Base-by-base conservation (phyloP, 441 rosid species). In the Erysimum pusillum region DNA sequence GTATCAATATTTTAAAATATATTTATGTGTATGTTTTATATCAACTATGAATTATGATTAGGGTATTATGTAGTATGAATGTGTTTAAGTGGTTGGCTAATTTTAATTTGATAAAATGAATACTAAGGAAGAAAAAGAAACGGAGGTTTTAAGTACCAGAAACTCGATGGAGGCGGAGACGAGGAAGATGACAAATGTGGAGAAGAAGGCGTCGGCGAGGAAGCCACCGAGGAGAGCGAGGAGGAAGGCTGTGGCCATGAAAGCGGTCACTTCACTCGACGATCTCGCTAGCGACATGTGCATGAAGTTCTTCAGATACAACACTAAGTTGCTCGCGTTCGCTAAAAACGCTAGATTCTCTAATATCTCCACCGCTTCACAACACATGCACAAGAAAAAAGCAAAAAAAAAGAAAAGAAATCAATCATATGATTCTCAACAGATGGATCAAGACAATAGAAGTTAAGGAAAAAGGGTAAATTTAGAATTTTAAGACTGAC, bases 221-320 rank as follows among this genome's bases (percentile, higher is more conserved):
- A 95, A 95, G 53, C 98, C 99, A 6, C 99, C 99, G 14, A 91
- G 90, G 63, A 94, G 96, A 78, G 97, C 97, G 32, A 91, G 83
- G 65, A 94, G 94, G 82, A 94, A 94, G 59, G 99, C 89, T 10
- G 99, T 91, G 32, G 97, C 99, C 98, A 94, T 92, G 93, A 94
- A 94, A 79, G 88, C 88, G 56, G 97, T 92, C 76, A 92, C 98
- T 73, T 83, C 78, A 71, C 89, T 91, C 25, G 99, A 97, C 4
- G 99, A 83, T 74, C 72, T 87, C 0, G 96, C 85, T 3, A 89
- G 92, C 22, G 99, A 91, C 15, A 91, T 80, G 85, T 92, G 94
- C 99, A 92, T 89, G 89, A 79, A 79, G 8, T 89, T 69, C 6
- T 82, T 61, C 35, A 92, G 54, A 77, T 95, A 95, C 51, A 80